Evolutionary conservation across 306 rosid genomes (phyloP).

Genomic region (Sesbania bispinosa): DNA sequence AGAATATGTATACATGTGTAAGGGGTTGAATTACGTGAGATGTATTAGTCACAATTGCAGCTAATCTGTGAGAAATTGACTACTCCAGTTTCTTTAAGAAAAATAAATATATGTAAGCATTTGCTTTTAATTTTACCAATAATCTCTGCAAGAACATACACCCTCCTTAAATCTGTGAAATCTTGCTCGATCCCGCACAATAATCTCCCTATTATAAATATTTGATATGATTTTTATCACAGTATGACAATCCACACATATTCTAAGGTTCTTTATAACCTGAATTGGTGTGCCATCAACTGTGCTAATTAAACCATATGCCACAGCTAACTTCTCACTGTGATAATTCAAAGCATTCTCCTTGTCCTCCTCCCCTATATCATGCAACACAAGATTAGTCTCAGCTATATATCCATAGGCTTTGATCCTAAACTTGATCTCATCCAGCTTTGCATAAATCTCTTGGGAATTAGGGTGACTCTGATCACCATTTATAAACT

Average conservation of each 20-base stretch:
- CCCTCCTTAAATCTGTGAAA: conserved; percentile 82
- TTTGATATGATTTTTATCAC: conserved; percentile 65
- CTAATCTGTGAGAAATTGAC: conserved; percentile 2
- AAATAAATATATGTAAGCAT: background rate
- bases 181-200: conserved; percentile 81
- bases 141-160: conserved; percentile 79
- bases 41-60: background rate
- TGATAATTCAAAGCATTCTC: conserved; percentile 76
- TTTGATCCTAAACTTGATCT: conserved; percentile 62
- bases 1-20: background rate
- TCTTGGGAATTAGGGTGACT: conserved; percentile 50
- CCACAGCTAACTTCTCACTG: conserved; percentile 89
- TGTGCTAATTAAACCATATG: conserved; percentile 76
- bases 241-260: conserved; percentile 78
- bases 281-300: conserved; percentile 61
- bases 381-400: conserved; percentile 78
- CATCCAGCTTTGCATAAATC: conserved; percentile 81
- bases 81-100: background rate
- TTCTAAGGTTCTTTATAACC: conserved; percentile 86
- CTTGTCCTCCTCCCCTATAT: conserved; percentile 92
- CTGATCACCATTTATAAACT: conserved; percentile 72
- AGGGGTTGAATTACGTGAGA: conserved; percentile 8
- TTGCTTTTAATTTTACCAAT: conserved; percentile 55
- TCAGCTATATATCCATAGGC: conserved; percentile 60
- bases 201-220: conserved; percentile 65